Base-by-base conservation (phyloP, 108 stramenopile genomes). In the Nannochloropsis gaditana region DNA sequence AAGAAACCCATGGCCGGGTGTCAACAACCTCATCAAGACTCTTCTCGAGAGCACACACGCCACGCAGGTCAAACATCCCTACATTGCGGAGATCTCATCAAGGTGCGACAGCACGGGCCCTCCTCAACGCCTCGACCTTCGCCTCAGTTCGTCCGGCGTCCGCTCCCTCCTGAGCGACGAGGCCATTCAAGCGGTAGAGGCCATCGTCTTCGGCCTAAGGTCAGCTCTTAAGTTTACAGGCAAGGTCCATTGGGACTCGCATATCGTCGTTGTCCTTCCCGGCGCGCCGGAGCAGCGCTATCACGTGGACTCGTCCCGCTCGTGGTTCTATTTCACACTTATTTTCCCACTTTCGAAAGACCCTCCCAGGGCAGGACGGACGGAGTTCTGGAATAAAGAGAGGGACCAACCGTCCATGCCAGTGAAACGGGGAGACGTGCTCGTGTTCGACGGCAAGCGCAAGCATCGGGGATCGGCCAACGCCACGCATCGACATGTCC, bases 201-300 rank as follows among this genome's bases (percentile, higher is more conserved):
- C 59, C 59, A 73, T 73, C n/a, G n/a, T 73, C n/a, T 73, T 73
- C 59, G n/a, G 59, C 59, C 59, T 73, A n/a, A 73, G n/a, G 59
- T 15, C 15, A 73, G 59, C 59, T 8, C 59, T 73, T 8, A 15
- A 73, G 8, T 73, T 73, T 73, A n/a, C 59, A 3, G 59, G 59
- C 3, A 73, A 73, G n/a, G 59, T 73, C 19, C 59, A 73, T n/a
- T 73, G 59, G 59, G 59, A 73, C n/a, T n/a, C 59, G 59, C 59
- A 73, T n/a, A 2, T 73, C n/a, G 59, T 73, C 59, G 19, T 73
- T n/a, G 59, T 73, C 59, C n/a, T 73, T 15, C 59, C 59, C 59
- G 59, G 59, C 4, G 59, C 59, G n/a, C 59, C 59, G 59, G 59
- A 73, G n/a, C 59, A 73, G 59, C 15, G n/a, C 15, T 73, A n/a